Base-by-base conservation (phyloP, 345 rosid species). In the Eucalyptus virginea region DNA sequence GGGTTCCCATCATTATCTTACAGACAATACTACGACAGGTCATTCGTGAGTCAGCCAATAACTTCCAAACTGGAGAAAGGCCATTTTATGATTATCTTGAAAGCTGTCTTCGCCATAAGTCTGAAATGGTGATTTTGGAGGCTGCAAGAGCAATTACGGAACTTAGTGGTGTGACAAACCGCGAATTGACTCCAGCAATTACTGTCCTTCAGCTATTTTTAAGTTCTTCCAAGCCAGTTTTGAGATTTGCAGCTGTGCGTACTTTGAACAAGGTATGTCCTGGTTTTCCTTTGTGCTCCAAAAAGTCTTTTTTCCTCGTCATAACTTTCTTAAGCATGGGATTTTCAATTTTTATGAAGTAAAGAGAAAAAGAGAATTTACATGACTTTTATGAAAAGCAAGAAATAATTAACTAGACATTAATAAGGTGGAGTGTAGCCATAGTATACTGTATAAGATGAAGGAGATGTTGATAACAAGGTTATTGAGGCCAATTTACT, bases 131-230 rank as follows among this genome's bases (percentile, higher is more conserved):
- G 89, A 96, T 97, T 89, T 96, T 98, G 92, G 99, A 97, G 95
- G 98, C 99, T 90, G 99, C 99, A 89, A 96, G 99, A 92, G 99
- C 99, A n/a, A 98, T 98, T 90, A 98, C 99, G 9, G 99, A 95
- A 95, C 98, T 98, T 90, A 95, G 92, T 94, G 98, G 97, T 60
- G 99, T 97, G 90, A 95, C 99, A 89, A 96, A 93, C 95, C 93
- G 97, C 89, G 99, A 98, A 93, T 87, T 98, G 93, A 97, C 99
- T 88, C 99, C 99, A 86, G 99, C 99, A 87, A 97, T 98, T 87
- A 97, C 99, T 89, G 99, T 97, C 91, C 98, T 98, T 69, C 99
- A 97, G 94, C 99, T 98, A 69, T 98, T 98, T 91, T 93, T 97
- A 93, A 98, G 99, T 93, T 98, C 99, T 87, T 97, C 99, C 37